A percentile compares a stretch with the other conserved stretches of the same genome.
These are phyloP conservation scores for Endocarpon pusillum DNA, from an alignment of 495 filamentous ascomycete genomes.

Conservation along the genomic window DNA sequence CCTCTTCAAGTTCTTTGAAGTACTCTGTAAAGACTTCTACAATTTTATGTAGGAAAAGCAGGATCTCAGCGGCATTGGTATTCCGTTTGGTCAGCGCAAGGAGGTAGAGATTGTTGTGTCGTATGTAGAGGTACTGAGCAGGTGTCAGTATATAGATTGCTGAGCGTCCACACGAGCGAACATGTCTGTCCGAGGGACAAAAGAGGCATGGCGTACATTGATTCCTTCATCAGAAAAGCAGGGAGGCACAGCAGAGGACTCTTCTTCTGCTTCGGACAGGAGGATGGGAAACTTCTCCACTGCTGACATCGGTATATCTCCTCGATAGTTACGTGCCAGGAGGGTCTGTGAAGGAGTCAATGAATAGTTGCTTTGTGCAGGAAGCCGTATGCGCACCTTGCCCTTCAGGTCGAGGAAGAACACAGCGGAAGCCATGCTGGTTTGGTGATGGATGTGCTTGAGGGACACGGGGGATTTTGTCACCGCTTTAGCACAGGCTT, in stretches of 20 bases:
- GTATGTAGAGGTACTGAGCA: slow-evolving; percentile 90
- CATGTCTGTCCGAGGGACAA: too few relatives aligned
- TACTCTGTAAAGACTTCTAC: slow-evolving; percentile 99
- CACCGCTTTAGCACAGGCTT: too few relatives aligned
- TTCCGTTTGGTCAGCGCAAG: slow-evolving; percentile 97
- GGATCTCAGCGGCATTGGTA: slow-evolving; percentile 95
- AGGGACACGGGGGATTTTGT: too few relatives aligned
- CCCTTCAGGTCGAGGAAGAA: slow-evolving; percentile 99
- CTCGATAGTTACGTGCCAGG: slow-evolving; percentile 94
- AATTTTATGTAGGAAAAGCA: slow-evolving; percentile 94
- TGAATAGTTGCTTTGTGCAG: slow-evolving; percentile 4
- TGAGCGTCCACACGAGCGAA: too few relatives aligned
- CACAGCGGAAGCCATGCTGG: slow-evolving; percentile 83
- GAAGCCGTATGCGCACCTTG: slow-evolving; percentile 47
- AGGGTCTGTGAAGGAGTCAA: slow-evolving; percentile 55
- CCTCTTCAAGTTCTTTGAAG: slow-evolving; percentile 98
- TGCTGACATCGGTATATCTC: slow-evolving; percentile 98
- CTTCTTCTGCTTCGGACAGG: slow-evolving; percentile 96
- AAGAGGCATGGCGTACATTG: slow-evolving; percentile 45
- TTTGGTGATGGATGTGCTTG: too few relatives aligned
- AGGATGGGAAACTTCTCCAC: slow-evolving; percentile 98
- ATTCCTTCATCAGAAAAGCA: slow-evolving; percentile 99
- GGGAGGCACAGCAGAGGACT: slow-evolving; percentile 90
- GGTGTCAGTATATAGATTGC: too few relatives aligned
- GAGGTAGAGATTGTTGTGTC: slow-evolving; percentile 98